Conservation (phyloP, 1,284 basidiomycete genomes). For the Schizophyllum commune region DNA sequence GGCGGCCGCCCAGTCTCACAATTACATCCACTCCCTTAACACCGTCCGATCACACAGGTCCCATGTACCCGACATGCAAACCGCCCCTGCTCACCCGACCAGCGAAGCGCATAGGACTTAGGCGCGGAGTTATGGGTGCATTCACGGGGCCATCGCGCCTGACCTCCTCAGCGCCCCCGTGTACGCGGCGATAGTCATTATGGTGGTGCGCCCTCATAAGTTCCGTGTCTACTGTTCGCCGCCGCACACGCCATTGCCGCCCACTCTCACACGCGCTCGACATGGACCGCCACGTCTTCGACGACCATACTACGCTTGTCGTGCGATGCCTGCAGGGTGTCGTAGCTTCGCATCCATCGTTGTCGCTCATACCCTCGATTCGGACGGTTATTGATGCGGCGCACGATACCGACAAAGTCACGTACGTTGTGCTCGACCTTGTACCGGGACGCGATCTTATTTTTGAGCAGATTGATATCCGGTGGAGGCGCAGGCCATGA, state of each 20-base stretch:
- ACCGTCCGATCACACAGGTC: not conserved
- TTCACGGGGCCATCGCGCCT: not conserved
- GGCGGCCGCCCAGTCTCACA: not conserved
- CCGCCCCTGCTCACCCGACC: not conserved
- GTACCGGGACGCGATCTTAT: not conserved
- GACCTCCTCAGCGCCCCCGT: not conserved
- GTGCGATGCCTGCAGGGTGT: conserved; percentile 25
- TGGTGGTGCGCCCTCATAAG: not conserved
- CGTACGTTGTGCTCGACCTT: conserved; percentile 10
- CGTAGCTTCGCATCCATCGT: conserved; percentile 25
- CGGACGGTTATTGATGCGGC: conserved; percentile 29
- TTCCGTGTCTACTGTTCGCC: not conserved
- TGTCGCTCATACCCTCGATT: conserved; percentile 26
- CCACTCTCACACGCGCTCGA: not conserved
- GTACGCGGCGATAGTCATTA: not conserved
- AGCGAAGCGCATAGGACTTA: not conserved
- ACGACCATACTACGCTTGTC: conserved; percentile 28
- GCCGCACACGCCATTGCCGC: not conserved
- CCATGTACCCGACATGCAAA: not conserved
- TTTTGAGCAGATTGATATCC: conserved; percentile 32
- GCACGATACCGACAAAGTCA: conserved; percentile 27
- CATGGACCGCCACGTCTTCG: conserved; percentile 28
- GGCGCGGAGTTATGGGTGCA: not conserved
- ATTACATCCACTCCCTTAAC: not conserved
- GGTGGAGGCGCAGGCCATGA: conserved; percentile 69